These are phyloP conservation scores for Wickerhamomyces queroliae DNA, from an alignment of 805 yeast species.

Conservation along the genomic window DNA sequence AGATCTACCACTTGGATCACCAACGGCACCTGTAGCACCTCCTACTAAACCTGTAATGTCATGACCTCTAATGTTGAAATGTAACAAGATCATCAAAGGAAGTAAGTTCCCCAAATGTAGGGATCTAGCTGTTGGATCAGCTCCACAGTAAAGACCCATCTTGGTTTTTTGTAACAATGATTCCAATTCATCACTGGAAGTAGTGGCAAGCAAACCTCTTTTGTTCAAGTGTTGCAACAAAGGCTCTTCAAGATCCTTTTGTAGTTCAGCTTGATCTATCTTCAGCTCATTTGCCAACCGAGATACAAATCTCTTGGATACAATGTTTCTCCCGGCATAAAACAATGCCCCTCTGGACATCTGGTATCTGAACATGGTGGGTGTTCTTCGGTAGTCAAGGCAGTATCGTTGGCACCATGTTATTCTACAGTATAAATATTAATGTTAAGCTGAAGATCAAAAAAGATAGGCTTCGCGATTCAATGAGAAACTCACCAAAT, in stretches of 20 bases:
- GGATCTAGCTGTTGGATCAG: conserved; percentile 91
- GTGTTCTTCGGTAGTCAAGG: no score
- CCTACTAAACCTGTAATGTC: conserved; percentile 80
- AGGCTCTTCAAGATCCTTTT: conserved; percentile 30
- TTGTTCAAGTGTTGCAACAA: conserved; percentile 33
- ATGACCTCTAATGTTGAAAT: conserved; percentile 82
- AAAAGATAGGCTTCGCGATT: no score
- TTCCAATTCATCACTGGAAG: conserved; percentile 28
- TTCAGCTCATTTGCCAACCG: conserved; percentile 6
- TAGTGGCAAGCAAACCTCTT: conserved; percentile 41
- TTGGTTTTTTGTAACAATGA: conserved; percentile 25
- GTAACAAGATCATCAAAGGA: conserved; percentile 80
- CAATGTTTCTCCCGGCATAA: neutral
- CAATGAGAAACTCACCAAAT: no score
- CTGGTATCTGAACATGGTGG: no score
- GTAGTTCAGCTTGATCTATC: conserved; percentile 15
- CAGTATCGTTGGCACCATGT: no score
- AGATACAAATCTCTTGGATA: conserved; percentile 5
- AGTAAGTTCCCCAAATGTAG: conserved; percentile 87
- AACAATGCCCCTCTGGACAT: neutral
- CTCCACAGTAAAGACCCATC: conserved; percentile 81
- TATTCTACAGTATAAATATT: no score
- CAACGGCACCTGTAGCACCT: conserved; percentile 94
- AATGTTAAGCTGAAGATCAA: no score
- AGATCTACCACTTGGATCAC: conserved; percentile 91